Evolutionary conservation across 106 monocot species (phyloP).

Genomic region (Acorus calamus): DNA sequence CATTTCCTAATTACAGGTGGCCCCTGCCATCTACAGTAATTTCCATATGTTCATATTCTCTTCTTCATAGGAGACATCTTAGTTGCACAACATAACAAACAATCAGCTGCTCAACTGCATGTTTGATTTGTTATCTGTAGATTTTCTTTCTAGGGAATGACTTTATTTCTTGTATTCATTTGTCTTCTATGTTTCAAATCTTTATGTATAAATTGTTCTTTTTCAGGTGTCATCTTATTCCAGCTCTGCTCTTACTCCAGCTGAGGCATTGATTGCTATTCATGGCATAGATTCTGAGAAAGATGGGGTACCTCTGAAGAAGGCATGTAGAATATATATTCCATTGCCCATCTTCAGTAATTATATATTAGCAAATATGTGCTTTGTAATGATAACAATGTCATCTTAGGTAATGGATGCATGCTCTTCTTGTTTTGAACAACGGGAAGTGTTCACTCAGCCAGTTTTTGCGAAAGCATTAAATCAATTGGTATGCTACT

Average conservation of each 20-base stretch:
- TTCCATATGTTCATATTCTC: too few species aligned
- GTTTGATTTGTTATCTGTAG: too few species aligned
- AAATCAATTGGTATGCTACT: slow-evolving; percentile 72
- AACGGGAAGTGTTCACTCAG: slow-evolving; percentile 76
- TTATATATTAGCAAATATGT: too few species aligned
- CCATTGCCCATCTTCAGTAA: neutral
- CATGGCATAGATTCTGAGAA: slow-evolving; percentile 86
- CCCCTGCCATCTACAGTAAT: too few species aligned
- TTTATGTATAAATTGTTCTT: neutral
- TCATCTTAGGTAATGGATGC: slow-evolving; percentile 77
- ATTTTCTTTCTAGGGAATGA: too few species aligned
- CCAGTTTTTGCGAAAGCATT: slow-evolving; percentile 88
- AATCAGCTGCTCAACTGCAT: too few species aligned
- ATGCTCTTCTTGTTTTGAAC: slow-evolving; percentile 88
- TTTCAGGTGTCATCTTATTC: slow-evolving; percentile 47
- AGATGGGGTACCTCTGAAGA: slow-evolving; percentile 75
- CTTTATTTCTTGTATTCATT: neutral
- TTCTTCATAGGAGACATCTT: too few species aligned
- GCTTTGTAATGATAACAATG: neutral
- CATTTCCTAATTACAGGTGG: too few species aligned
- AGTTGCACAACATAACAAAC: too few species aligned
- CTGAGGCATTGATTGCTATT: slow-evolving; percentile 88
- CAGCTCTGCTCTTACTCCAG: slow-evolving; percentile 44
- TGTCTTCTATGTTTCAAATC: neutral
- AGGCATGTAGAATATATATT: slow-evolving; percentile 27